These are phyloP conservation scores for Hortiboletus flavorubellus DNA, from an alignment of 768 basidiomycete species.

Conservation along the genomic window DNA sequence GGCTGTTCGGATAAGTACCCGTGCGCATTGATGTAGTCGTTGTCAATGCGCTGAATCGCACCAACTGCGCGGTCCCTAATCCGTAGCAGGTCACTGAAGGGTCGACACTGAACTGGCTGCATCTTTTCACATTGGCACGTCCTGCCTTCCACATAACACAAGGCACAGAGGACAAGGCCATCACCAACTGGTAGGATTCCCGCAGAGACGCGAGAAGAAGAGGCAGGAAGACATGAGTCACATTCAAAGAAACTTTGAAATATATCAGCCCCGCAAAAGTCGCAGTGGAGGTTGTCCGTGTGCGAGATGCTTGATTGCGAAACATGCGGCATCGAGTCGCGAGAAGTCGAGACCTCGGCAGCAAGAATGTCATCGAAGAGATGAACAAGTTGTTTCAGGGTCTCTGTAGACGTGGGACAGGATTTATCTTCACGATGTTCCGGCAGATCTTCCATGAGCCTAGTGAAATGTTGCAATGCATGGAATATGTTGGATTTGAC, in stretches of 20 bases:
- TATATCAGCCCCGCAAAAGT: slow-evolving; percentile 79
- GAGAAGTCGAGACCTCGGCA: slow-evolving; percentile 40
- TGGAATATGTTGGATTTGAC: slow-evolving; percentile 65
- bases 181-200: slow-evolving; percentile 33
- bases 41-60: slow-evolving; percentile 22
- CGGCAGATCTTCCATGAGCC: slow-evolving; percentile 4
- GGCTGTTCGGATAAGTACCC: slow-evolving; percentile 18
- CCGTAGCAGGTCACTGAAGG: slow-evolving; percentile 44
- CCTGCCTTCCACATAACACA: slow-evolving; percentile 77
- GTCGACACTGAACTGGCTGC: slow-evolving; percentile 56
- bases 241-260: slow-evolving; percentile 84
- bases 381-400: slow-evolving; percentile 37
- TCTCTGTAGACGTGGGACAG: slow-evolving; percentile 3
- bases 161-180: slow-evolving; percentile 57
- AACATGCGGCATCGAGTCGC: slow-evolving; percentile 29
- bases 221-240: slow-evolving; percentile 37
- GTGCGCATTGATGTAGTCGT: slow-evolving; percentile 2
- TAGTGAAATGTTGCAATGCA: slow-evolving; percentile 41
- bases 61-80: slow-evolving; percentile 40
- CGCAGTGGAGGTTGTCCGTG: slow-evolving; percentile 48
- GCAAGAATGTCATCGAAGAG: slow-evolving; percentile 51
- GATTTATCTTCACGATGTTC: not conserved
- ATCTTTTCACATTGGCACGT: slow-evolving; percentile 62
- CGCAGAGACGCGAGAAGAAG: slow-evolving; percentile 9
- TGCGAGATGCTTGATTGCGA: slow-evolving; percentile 21